Conservation (phyloP, 345 rosid species). For the Litchi chinensis region DNA sequence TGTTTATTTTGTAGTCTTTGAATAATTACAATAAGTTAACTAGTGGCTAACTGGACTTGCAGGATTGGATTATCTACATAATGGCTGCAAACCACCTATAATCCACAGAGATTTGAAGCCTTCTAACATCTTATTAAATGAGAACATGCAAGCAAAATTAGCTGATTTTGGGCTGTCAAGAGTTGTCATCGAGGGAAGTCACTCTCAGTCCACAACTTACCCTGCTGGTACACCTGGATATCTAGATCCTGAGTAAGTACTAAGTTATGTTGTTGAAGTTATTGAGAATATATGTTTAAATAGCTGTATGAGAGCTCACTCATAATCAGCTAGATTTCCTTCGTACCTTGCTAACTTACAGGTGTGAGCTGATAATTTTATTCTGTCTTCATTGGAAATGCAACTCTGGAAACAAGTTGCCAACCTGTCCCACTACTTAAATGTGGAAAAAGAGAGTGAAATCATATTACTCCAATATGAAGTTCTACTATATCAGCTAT, state of each 20-base stretch:
- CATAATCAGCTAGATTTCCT: too few relatives aligned
- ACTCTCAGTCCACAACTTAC: conserved; percentile 33
- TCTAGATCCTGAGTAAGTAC: conserved; percentile 34
- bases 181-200: conserved; percentile 35
- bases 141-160: conserved; percentile 42
- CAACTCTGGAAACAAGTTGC: too few relatives aligned
- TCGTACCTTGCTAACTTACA: too few relatives aligned
- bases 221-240: conserved; percentile 45
- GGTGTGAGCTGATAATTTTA: too few relatives aligned
- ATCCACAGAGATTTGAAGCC: conserved; percentile 46
- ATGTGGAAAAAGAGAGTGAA: too few relatives aligned
- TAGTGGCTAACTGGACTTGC: background rate
- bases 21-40: background rate
- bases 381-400: too few relatives aligned
- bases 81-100: conserved; percentile 30
- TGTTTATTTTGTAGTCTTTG: background rate
- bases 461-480: too few relatives aligned
- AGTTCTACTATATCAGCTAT: too few relatives aligned
- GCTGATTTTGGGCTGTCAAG: conserved; percentile 49
- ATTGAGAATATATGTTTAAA: too few relatives aligned
- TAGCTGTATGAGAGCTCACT: too few relatives aligned
- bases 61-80: conserved; percentile 32
- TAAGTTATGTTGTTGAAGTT: background rate
- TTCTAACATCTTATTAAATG: conserved; percentile 45
- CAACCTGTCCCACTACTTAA: too few relatives aligned